Evolutionary conservation across 192 early-diverging fungal species (phyloP).

Genomic region (Podila minutissima): DNA sequence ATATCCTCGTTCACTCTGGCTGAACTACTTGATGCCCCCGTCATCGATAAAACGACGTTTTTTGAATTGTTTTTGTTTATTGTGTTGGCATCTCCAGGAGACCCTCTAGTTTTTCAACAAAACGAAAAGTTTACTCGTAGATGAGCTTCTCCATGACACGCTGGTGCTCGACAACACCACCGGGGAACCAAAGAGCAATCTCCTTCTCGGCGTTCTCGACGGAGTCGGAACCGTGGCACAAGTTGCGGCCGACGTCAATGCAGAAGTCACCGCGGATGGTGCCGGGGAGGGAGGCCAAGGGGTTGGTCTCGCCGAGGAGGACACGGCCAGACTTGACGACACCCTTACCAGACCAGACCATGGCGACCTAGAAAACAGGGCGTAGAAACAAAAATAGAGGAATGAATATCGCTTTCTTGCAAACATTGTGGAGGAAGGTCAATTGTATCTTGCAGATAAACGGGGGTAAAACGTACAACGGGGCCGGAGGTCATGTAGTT

Average conservation of each 20-base stretch:
- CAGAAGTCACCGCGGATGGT: slow-evolving; percentile 82
- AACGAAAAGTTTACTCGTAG: slow-evolving; percentile 46
- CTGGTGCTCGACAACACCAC: slow-evolving; percentile 37
- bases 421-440: not conserved
- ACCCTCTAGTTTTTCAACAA: too few relatives aligned
- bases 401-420: not conserved
- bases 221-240: slow-evolving; percentile 90
- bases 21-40: too few relatives aligned
- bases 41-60: too few relatives aligned
- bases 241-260: slow-evolving; percentile 80
- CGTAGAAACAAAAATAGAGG: not conserved
- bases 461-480: slow-evolving; percentile 66
- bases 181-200: slow-evolving; percentile 72
- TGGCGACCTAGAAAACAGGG: slow-evolving; percentile 44
- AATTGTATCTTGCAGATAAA: not conserved
- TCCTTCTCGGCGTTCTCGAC: slow-evolving; percentile 85
- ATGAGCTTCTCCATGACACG: slow-evolving; percentile 48
- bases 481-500: slow-evolving; percentile 95
- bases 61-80: too few relatives aligned
- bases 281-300: slow-evolving; percentile 85
- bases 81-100: too few relatives aligned
- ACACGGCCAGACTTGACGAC: slow-evolving; percentile 89
- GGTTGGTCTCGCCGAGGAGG: slow-evolving; percentile 94
- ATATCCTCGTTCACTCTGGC: too few relatives aligned
- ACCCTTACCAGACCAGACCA: slow-evolving; percentile 88